Conservation (phyloP, 2,329 filamentous ascomycete species). For the Beauveria asiatica region DNA sequence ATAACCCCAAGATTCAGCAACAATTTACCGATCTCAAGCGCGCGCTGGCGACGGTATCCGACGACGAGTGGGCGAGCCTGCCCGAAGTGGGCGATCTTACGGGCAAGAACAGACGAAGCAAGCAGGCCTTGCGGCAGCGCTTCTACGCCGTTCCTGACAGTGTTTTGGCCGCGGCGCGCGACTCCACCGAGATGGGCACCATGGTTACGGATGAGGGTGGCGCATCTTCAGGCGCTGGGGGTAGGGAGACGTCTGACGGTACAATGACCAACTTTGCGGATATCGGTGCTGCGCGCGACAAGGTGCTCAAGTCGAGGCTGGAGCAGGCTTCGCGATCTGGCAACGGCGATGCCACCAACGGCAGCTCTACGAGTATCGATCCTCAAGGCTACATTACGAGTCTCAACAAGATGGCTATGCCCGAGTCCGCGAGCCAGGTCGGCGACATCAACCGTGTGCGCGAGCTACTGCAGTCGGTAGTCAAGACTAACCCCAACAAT, state of each 20-base stretch:
- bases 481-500: constrained; percentile 93
- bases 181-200: constrained; percentile 73
- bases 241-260: constrained; percentile 54
- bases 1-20: constrained; percentile 96
- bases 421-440: constrained; percentile 72
- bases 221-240: constrained; percentile 20
- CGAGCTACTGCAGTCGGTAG: constrained; percentile 88
- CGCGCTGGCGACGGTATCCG: constrained; percentile 75
- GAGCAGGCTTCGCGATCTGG: constrained; percentile 76
- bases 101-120: constrained; percentile 79
- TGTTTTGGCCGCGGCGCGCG: constrained; percentile 79
- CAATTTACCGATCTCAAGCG: constrained; percentile 96
- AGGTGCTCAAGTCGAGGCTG: constrained; percentile 87
- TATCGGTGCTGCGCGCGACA: constrained; percentile 92
- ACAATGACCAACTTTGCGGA: constrained; percentile 98
- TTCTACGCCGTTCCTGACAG: constrained; percentile 98
- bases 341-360: constrained; percentile 53
- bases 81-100: constrained; percentile 96
- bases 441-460: constrained; percentile 93
- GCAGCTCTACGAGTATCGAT: constrained; percentile 85
- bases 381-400: constrained; percentile 94
- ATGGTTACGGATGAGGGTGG: constrained; percentile 76
- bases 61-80: constrained; percentile 93
- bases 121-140: constrained; percentile 71
- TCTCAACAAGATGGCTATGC: constrained; percentile 71